Evolutionary conservation across 208 protist species (phyloP).

Genomic region (Leishmania guyanensis): DNA sequence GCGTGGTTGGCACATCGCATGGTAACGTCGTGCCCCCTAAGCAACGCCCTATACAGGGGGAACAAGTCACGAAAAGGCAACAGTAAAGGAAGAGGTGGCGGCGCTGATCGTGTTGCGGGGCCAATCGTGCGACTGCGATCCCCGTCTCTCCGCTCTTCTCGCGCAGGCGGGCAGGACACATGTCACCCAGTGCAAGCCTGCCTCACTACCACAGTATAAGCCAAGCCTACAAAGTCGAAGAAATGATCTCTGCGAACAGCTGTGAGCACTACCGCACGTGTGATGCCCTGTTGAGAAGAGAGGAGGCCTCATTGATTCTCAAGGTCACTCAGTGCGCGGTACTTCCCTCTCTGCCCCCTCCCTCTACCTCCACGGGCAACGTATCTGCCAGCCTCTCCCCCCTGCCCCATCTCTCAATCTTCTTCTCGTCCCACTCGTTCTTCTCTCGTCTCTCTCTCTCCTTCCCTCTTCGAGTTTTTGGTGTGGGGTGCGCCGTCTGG

Average conservation of each 20-base stretch:
- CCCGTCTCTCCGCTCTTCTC: not conserved
- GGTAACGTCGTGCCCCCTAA: not conserved
- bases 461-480: not conserved
- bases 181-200: not conserved
- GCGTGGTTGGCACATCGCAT: not conserved
- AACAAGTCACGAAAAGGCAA: not conserved
- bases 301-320: not conserved
- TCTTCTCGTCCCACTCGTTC: not conserved
- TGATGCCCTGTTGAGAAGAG: not conserved
- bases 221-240: not conserved
- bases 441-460: too few relatives aligned
- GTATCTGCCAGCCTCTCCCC: not conserved
- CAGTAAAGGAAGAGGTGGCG: not conserved
- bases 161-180: not conserved
- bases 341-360: not conserved
- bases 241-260: not conserved
- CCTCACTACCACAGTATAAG: not conserved
- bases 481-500: not conserved
- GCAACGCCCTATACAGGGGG: not conserved
- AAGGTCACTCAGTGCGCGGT: not conserved
- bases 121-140: not conserved
- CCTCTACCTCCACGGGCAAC: not conserved
- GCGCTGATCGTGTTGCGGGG: not conserved
- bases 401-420: not conserved
- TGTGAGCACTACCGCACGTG: not conserved